A percentile compares a stretch with the other conserved stretches of the same genome.
Evolutionary conservation across 2,329 filamentous ascomycete genomes (phyloP).

Genomic region (Ophiosphaerella narmari): DNA sequence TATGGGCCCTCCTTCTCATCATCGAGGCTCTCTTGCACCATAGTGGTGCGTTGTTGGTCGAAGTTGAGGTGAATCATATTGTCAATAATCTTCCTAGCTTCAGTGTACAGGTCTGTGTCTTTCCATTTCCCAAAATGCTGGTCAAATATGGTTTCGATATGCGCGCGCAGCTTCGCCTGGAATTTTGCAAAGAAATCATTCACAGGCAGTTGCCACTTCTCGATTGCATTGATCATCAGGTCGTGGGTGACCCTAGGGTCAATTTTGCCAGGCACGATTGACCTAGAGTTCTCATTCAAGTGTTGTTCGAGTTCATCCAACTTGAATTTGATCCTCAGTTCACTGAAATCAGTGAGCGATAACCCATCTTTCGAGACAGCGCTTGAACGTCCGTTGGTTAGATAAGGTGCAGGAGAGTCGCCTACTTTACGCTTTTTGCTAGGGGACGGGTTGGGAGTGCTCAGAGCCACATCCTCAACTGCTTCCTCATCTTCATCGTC

Average conservation of each 20-base stretch:
- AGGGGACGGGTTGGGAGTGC: constrained; percentile 18
- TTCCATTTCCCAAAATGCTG: constrained; percentile 34
- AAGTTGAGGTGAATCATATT: constrained; percentile 33
- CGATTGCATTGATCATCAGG: constrained; percentile 34
- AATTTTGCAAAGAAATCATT: constrained; percentile 32
- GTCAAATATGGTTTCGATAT: constrained; percentile 31
- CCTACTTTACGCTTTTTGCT: constrained; percentile 41
- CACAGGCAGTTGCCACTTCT: constrained; percentile 36
- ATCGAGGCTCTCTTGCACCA: constrained; percentile 30
- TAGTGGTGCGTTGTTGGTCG: constrained; percentile 23
- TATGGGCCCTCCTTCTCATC: constrained; percentile 45
- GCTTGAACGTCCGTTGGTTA: constrained; percentile 1
- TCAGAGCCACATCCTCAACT: neutral
- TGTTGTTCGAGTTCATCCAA: constrained; percentile 37
- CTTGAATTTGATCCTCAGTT: constrained; percentile 19
- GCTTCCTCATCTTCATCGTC: constrained; percentile 23
- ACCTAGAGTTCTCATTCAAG: constrained; percentile 30
- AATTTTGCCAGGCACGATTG: constrained; percentile 40
- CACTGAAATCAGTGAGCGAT: constrained; percentile 2
- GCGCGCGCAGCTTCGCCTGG: constrained; percentile 7
- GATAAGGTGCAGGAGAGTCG: constrained; percentile 1
- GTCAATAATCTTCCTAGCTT: constrained; percentile 28
- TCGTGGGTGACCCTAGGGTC: constrained; percentile 40
- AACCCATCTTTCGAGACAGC: neutral
- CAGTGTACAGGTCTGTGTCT: constrained; percentile 34